A percentile compares a stretch with the other conserved stretches of the same genome.
Evolutionary conservation across 148 eudicot species (phyloP).

Genomic region (Rhododendron griersonianum): DNA sequence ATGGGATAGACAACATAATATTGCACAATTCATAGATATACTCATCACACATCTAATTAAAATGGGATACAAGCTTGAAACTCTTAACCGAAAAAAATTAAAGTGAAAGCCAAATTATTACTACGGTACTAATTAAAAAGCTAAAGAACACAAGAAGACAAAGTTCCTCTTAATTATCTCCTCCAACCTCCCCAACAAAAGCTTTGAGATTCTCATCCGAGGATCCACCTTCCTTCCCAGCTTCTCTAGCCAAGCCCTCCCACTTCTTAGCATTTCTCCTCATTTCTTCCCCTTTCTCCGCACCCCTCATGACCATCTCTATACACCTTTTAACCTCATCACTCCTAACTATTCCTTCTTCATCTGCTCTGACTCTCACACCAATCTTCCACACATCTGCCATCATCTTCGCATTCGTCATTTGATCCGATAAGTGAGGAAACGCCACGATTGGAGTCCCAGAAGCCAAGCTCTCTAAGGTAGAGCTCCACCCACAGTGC

Average conservation of each 20-base stretch:
- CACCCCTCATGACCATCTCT: slow-evolving; percentile 30
- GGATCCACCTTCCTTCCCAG: slow-evolving; percentile 42
- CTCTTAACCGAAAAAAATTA: not conserved
- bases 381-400: slow-evolving; percentile 46
- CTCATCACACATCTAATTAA: not conserved
- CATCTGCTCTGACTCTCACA: slow-evolving; percentile 29
- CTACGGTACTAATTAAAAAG: not conserved
- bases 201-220: slow-evolving; percentile 35
- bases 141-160: not conserved
- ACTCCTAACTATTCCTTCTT: slow-evolving; percentile 30
- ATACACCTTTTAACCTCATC: slow-evolving; percentile 45
- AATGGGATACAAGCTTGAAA: not conserved
- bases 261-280: slow-evolving; percentile 31
- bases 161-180: not conserved
- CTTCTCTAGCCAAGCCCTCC: slow-evolving; percentile 33
- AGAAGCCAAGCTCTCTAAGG: slow-evolving; percentile 41
- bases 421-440: slow-evolving; percentile 51
- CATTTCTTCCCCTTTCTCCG: slow-evolving; percentile 16
- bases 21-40: not conserved
- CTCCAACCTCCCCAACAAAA: slow-evolving; percentile 24
- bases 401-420: slow-evolving; percentile 50
- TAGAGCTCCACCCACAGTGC: slow-evolving; percentile 61
- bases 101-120: not conserved
- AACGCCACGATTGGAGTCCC: slow-evolving; percentile 51
- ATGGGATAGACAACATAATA: not conserved